Evolutionary conservation across 495 filamentous ascomycete genomes (phyloP).

Genomic region (Penicillium subrubescens): DNA sequence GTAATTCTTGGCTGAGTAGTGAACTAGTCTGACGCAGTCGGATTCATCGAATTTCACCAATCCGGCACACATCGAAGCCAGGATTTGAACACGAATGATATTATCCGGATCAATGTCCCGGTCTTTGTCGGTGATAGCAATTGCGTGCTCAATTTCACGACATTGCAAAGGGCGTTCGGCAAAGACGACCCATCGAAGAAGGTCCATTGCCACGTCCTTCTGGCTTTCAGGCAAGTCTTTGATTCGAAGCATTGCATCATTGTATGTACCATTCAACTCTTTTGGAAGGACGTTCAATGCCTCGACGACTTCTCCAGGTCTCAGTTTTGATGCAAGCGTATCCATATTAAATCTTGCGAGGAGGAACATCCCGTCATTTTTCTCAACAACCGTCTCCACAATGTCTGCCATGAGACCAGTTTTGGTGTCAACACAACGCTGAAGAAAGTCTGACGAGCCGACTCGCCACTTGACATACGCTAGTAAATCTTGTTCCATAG

Average conservation of each 20-base stretch:
- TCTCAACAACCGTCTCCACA: slow-evolving; percentile 2
- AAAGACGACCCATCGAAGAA: slow-evolving; percentile 6
- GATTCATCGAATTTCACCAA: slow-evolving; percentile 9
- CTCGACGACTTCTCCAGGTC: slow-evolving; percentile 4
- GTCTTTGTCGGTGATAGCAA: background rate
- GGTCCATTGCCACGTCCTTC: slow-evolving; percentile 2
- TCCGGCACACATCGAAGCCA: slow-evolving; percentile 6
- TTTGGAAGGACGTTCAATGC: slow-evolving; percentile 1
- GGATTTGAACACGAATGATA: slow-evolving; percentile 5
- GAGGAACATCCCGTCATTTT: slow-evolving; percentile 10
- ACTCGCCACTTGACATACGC: slow-evolving; percentile 9
- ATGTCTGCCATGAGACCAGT: background rate
- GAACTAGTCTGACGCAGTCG: slow-evolving; percentile 3
- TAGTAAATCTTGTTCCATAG: slow-evolving; percentile 6
- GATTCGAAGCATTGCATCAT: slow-evolving; percentile 5
- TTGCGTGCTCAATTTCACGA: slow-evolving; percentile 8
- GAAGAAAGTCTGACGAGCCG: slow-evolving; percentile 7
- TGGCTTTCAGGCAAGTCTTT: slow-evolving; percentile 3
- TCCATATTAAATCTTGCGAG: slow-evolving; percentile 11
- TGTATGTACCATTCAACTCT: slow-evolving; percentile 6
- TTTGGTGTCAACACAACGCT: slow-evolving; percentile 7
- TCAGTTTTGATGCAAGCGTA: slow-evolving; percentile 6
- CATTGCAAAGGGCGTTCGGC: slow-evolving; percentile 5
- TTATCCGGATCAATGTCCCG: slow-evolving; percentile 6
- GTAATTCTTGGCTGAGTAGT: slow-evolving; percentile 10